A percentile compares a stretch with the other conserved stretches of the same genome.
These are phyloP conservation scores for Backusella westeae DNA, from an alignment of 192 early-diverging fungal species.

Conservation along the genomic window DNA sequence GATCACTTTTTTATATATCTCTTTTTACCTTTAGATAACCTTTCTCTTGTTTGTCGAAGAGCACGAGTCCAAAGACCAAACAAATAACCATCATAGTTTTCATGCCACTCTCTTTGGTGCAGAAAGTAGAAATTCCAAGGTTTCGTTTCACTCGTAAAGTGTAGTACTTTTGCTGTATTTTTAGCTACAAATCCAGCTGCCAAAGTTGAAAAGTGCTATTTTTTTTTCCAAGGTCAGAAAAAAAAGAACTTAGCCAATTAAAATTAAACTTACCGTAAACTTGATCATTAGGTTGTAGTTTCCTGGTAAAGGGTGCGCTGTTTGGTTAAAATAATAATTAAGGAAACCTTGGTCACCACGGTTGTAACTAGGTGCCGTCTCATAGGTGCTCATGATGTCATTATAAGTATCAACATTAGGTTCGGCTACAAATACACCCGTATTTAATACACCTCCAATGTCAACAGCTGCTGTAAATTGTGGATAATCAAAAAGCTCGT, in stretches of 20 bases:
- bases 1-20: not conserved
- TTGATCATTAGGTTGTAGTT: conserved; percentile 35
- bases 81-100: conserved; percentile 25
- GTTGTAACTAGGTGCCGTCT: conserved; percentile 29
- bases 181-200: not conserved
- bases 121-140: conserved; percentile 26
- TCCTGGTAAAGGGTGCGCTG: conserved; percentile 23
- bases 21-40: not conserved
- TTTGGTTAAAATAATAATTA: conserved; percentile 33
- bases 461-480: conserved; percentile 18
- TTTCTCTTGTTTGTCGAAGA: conserved; percentile 1
- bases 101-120: conserved; percentile 19
- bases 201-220: conserved; percentile 19
- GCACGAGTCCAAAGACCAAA: conserved; percentile 17
- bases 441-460: conserved; percentile 21
- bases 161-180: conserved; percentile 27
- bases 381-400: conserved; percentile 11
- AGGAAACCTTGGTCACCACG: conserved; percentile 34
- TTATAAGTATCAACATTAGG: conserved; percentile 15
- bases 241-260: not conserved
- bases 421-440: conserved; percentile 20
- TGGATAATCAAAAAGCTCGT: conserved; percentile 20
- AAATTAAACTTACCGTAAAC: conserved; percentile 6
- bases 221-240: conserved; percentile 1
- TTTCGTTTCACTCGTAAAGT: conserved; percentile 33